Evolutionary conservation across 306 rosid species (phyloP).

Genomic region (Vigna reflexopilosa): DNA sequence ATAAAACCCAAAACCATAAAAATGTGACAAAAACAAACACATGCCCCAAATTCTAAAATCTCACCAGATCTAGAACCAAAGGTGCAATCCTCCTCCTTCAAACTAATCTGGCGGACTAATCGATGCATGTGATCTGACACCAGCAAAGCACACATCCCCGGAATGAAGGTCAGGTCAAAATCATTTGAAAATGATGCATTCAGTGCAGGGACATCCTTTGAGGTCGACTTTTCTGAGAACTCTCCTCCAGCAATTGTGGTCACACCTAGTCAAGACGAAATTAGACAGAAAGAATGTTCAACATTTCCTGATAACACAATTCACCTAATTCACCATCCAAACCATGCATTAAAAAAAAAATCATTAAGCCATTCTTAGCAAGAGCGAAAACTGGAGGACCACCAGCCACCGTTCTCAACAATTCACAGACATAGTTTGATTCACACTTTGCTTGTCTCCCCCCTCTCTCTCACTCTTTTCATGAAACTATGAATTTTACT

Average conservation of each 20-base stretch:
- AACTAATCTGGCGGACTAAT: slow-evolving; percentile 63
- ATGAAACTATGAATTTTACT: background rate
- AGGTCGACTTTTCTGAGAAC: slow-evolving; percentile 47
- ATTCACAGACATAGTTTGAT: background rate
- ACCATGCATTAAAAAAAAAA: background rate
- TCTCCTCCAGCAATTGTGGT: slow-evolving; percentile 84
- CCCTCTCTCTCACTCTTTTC: background rate
- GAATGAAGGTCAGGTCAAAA: slow-evolving; percentile 64
- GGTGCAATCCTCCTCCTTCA: slow-evolving; percentile 71
- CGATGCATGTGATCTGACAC: slow-evolving; percentile 64
- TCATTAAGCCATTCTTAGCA: background rate
- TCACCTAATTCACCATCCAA: slow-evolving; percentile 29
- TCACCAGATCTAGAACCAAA: slow-evolving; percentile 57
- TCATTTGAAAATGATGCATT: slow-evolving; percentile 65
- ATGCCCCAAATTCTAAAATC: slow-evolving; percentile 39
- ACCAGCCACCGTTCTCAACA: background rate
- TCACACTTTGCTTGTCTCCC: slow-evolving; percentile 4
- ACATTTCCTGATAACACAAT: slow-evolving; percentile 20
- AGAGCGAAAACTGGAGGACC: background rate
- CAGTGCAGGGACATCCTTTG: slow-evolving; percentile 67
- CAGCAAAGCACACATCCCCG: slow-evolving; percentile 59
- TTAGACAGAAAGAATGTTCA: slow-evolving; percentile 27
- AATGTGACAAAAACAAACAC: slow-evolving; percentile 30
- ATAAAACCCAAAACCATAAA: background rate
- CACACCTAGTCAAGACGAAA: slow-evolving; percentile 60